Evolutionary conservation across 108 stramenopile species (phyloP), one percentile per base, ranked within the genome.

Genomic region (Aureococcus anophagefferens): DNA sequence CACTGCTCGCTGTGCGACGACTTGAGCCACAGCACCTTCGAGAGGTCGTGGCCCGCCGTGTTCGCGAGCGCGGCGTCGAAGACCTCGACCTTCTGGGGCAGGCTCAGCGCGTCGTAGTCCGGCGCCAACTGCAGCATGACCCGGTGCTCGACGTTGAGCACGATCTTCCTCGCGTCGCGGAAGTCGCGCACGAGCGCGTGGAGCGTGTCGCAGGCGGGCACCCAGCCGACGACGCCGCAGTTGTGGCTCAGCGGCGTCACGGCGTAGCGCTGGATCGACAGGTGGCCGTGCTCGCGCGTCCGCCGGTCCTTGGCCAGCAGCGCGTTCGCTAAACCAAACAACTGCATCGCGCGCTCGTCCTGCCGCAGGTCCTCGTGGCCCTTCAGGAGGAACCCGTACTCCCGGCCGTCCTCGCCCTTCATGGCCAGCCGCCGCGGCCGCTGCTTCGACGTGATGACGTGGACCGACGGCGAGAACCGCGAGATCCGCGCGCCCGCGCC

Each of bases 291-390:
- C 25, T 59, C 51, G 21, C 21, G 3, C 17, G 96, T 96, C 71
- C 90, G 81, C 65, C 93, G 72, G 64, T 98, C 97, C 68, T 94
- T 89, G 46, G 89, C 91, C 46, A 99, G 83, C 45, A 99, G 90
- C 9, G 96, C 94, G 85, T 99, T 99, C 18, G 98, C 96, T 65
- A 97, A 81, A 3, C 97, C 98, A 72, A 98, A 98, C 28, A 99
- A 84, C 77, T 99, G 98, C 99, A 99, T 99, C 45, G 95, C 97
- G 31, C 99, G 85, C 84, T 99, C 99, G 76, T 99, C 99, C 79
- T 99, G 99, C 35, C 99, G 80, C 71, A 99, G 79, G 80, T 99
- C 99, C 77, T 99, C 99, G 80, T 98, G 97, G 7, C 97, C 99
- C 81, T 99, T 98, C n/a, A 99, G 89, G 25, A 99, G 84, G 74